phyloP scores from a whole-genome alignment of 352 stramenopile genomes.

The Phytophthora chlamydospora region DNA sequence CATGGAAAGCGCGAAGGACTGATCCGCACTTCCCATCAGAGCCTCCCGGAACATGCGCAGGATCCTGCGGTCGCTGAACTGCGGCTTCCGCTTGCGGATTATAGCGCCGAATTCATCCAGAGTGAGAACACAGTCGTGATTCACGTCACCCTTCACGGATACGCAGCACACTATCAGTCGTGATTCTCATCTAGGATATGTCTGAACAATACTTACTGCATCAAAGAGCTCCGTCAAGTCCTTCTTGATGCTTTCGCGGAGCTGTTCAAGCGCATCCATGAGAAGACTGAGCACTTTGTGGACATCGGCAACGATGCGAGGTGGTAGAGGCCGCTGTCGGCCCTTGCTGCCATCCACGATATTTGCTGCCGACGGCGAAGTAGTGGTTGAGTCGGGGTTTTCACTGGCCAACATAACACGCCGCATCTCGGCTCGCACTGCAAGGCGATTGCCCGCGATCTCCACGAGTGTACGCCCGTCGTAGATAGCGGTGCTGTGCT shows the following conservation, averaged over 20 bases:
- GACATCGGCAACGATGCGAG: conserved; percentile 62
- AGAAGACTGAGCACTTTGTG: conserved; percentile 66
- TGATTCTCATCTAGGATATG: too few species aligned
- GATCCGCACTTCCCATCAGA: conserved; percentile 61
- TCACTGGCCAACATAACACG: conserved; percentile 57
- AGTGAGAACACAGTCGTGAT: conserved; percentile 75
- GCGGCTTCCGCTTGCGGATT: conserved; percentile 53
- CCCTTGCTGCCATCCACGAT: conserved; percentile 13
- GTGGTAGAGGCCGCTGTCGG: conserved; percentile 23
- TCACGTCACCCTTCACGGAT: conserved; percentile 60
- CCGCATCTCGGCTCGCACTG: conserved; percentile 76
- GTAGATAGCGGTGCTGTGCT: conserved; percentile 72
- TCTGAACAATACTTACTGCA: conserved; percentile 28
- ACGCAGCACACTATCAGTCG: neutral
- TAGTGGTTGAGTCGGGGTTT: conserved; percentile 1
- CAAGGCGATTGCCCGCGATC: conserved; percentile 65
- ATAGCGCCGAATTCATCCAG: conserved; percentile 75
- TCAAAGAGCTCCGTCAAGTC: conserved; percentile 65
- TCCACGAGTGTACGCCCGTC: conserved; percentile 53
- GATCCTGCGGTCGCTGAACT: conserved; percentile 73
- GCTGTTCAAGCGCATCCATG: conserved; percentile 65
- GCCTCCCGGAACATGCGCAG: conserved; percentile 82
- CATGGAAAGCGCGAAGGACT: conserved; percentile 80
- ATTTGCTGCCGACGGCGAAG: neutral
- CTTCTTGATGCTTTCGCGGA: conserved; percentile 53